These are phyloP conservation scores for Hyaloscypha bicolor DNA, from an alignment of 495 filamentous ascomycete species.

Conservation along the genomic window DNA sequence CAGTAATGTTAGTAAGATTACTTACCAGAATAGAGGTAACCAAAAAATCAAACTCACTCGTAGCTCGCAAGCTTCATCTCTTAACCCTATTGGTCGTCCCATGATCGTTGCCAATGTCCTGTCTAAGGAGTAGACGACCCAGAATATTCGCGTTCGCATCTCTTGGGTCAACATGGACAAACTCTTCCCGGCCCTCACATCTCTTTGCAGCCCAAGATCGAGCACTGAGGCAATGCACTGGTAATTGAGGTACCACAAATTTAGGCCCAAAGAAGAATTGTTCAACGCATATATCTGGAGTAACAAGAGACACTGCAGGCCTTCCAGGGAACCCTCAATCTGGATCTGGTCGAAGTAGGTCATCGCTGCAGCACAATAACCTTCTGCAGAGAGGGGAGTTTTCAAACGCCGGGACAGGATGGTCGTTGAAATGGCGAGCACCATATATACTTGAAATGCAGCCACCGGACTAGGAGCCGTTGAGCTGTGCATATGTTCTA, in stretches of 20 bases:
- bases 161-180: conserved; percentile 48
- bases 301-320: conserved; percentile 45
- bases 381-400: conserved; percentile 44
- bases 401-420: conserved; percentile 45
- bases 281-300: conserved; percentile 51
- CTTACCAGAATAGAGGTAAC: neutral
- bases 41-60: conserved; percentile 35
- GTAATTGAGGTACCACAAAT: conserved; percentile 53
- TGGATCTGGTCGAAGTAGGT: conserved; percentile 42
- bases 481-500: conserved; percentile 38
- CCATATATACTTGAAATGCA: conserved; percentile 49
- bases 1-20: neutral
- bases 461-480: conserved; percentile 29
- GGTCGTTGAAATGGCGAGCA: conserved; percentile 47
- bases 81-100: conserved; percentile 50
- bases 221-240: conserved; percentile 49
- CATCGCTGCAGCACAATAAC: conserved; percentile 48
- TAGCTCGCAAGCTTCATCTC: conserved; percentile 52
- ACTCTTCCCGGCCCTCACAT: conserved; percentile 38
- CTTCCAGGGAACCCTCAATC: conserved; percentile 41
- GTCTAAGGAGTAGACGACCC: conserved; percentile 50
- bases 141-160: conserved; percentile 51
- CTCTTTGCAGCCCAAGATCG: conserved; percentile 49
- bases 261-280: conserved; percentile 47
- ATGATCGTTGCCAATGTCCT: conserved; percentile 51